These are phyloP conservation scores for Tolypocladium tundrense DNA, from an alignment of 2,329 filamentous ascomycete species.

Conservation along the genomic window DNA sequence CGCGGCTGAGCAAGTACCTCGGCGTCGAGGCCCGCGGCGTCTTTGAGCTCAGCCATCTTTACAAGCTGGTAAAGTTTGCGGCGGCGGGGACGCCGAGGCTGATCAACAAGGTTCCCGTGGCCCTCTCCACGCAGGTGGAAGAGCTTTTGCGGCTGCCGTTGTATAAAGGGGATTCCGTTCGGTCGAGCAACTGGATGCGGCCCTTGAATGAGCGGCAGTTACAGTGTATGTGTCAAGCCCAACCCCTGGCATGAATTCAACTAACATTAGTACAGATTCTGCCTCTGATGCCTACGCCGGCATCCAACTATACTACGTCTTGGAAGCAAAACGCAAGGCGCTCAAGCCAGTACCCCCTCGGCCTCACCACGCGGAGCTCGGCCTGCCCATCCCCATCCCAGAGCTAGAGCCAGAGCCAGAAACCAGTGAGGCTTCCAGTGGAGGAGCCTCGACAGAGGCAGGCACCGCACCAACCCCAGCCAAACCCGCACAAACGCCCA, in stretches of 20 bases:
- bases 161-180: constrained; percentile 60
- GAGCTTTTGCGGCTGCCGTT: constrained; percentile 64
- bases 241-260: constrained; percentile 1
- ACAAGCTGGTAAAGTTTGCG: constrained; percentile 64
- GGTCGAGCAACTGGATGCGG: constrained; percentile 65
- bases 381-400: constrained; percentile 48
- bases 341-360: constrained; percentile 61
- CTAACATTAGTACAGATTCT: constrained; percentile 41
- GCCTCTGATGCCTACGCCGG: constrained; percentile 78
- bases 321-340: constrained; percentile 57
- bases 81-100: constrained; percentile 32
- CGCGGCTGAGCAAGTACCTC: constrained; percentile 57
- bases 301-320: constrained; percentile 58
- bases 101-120: constrained; percentile 59
- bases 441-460: neutral
- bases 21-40: constrained; percentile 54
- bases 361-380: constrained; percentile 58
- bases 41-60: constrained; percentile 75
- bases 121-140: constrained; percentile 58
- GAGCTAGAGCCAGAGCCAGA: constrained; percentile 1
- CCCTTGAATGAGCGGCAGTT: constrained; percentile 55
- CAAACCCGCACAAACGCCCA: neutral
- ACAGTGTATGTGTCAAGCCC: constrained; percentile 43
- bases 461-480: neutral
- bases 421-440: neutral